Evolutionary conservation across 495 filamentous ascomycete species (phyloP).

Genomic region (Penicillium simplicissimum): DNA sequence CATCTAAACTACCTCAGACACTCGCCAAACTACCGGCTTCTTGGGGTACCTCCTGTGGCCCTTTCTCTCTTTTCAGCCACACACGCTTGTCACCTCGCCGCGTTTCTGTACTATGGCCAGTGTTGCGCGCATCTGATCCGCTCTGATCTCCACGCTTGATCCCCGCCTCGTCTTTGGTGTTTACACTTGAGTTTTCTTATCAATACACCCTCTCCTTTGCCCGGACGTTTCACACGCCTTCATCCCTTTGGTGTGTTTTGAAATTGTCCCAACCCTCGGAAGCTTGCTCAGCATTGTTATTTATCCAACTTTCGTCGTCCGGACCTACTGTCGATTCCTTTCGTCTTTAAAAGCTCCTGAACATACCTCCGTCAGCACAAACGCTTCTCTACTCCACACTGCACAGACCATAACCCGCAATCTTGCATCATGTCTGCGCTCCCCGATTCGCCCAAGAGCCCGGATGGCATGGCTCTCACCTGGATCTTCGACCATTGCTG

Average conservation of each 20-base stretch:
- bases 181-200: not conserved
- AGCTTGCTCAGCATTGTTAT: constrained; percentile 7
- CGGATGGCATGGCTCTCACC: constrained; percentile 48
- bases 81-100: not conserved
- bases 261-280: constrained; percentile 15
- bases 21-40: constrained; percentile 5
- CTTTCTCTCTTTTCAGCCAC: not conserved
- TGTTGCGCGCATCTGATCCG: constrained; percentile 14
- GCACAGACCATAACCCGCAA: not conserved
- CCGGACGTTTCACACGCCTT: not conserved
- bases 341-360: not conserved
- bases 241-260: constrained; percentile 11
- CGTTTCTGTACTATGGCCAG: not conserved
- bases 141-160: constrained; percentile 4
- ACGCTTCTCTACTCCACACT: not conserved
- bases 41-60: not conserved
- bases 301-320: constrained; percentile 10
- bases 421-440: constrained; percentile 27
- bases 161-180: not conserved
- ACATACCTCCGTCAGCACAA: not conserved
- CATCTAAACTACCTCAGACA: constrained; percentile 6
- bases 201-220: not conserved
- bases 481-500: constrained; percentile 69
- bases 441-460: constrained; percentile 25
- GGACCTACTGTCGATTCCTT: constrained; percentile 5